Evolutionary conservation across 108 stramenopile species (phyloP).

Genomic region (Epipyxis sp.): DNA sequence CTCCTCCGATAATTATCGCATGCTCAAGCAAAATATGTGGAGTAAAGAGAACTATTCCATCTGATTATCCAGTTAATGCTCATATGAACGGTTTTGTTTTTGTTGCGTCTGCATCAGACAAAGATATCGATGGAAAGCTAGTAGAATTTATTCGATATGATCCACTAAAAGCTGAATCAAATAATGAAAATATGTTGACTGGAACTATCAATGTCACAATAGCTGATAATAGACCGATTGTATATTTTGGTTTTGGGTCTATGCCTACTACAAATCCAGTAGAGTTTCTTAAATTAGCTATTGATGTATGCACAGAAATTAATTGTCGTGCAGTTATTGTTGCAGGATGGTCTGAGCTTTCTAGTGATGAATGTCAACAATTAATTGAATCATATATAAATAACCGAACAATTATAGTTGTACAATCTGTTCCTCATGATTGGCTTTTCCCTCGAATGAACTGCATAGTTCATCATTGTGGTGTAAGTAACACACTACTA

Average conservation of each 20-base stretch:
- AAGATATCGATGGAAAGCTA: not conserved
- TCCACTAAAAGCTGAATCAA: not conserved
- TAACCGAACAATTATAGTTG: not conserved
- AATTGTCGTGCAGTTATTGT: constrained; percentile 12
- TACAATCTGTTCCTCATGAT: not conserved
- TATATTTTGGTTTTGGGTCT: constrained; percentile 7
- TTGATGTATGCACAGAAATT: not conserved
- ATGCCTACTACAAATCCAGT: constrained; percentile 2
- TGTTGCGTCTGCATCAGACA: not conserved
- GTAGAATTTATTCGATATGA: not conserved
- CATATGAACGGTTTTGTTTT: not conserved
- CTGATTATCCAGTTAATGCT: constrained; percentile 11
- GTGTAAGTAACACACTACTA: constrained; percentile 5
- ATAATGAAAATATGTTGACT: no score
- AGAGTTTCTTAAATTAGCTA: not conserved
- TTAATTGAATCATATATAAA: not conserved
- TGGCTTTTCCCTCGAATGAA: not conserved
- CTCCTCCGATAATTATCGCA: constrained; percentile 9
- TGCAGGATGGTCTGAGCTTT: constrained; percentile 5
- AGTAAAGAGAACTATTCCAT: not conserved
- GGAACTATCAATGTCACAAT: no score
- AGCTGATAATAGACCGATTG: not conserved
- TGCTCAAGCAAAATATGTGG: not conserved
- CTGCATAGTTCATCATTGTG: constrained; percentile 8
- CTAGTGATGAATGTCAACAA: not conserved